phyloP scores from a whole-genome alignment of 495 filamentous ascomycete genomes.

The Penicillium simplicissimum region DNA sequence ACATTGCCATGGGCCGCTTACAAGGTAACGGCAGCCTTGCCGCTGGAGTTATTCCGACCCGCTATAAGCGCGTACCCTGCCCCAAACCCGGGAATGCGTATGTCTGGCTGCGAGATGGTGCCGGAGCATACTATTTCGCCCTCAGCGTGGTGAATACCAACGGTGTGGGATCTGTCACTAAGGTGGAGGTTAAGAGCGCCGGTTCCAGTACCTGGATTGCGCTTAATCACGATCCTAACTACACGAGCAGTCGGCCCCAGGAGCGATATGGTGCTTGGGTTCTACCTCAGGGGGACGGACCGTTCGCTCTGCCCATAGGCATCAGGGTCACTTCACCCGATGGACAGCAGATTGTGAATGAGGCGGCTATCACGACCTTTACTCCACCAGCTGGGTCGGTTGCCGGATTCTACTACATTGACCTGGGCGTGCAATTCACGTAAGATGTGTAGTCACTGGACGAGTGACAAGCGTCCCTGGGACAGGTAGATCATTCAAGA shows the following conservation, averaged over 20 bases:
- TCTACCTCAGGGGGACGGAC: not conserved
- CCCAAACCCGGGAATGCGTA: constrained; percentile 3
- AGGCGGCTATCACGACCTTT: not conserved
- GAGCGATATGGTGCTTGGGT: constrained; percentile 7
- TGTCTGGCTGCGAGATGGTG: not conserved
- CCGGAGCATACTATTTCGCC: not conserved
- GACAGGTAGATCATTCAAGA: too few relatives aligned
- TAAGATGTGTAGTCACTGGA: not conserved
- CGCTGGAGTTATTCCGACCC: not conserved
- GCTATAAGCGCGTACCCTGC: not conserved
- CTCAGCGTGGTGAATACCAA: not conserved
- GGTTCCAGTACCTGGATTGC: not conserved
- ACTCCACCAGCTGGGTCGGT: not conserved
- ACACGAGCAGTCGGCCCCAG: constrained; percentile 4
- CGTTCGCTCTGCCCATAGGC: not conserved
- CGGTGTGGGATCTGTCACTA: not conserved
- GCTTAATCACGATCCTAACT: constrained; percentile 2
- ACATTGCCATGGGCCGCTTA: constrained; percentile 3
- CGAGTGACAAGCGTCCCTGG: not conserved
- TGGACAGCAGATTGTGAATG: constrained; percentile 6
- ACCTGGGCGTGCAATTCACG: constrained; percentile 3
- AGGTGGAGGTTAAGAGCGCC: not conserved
- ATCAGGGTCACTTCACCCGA: constrained; percentile 1
- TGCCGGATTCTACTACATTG: constrained; percentile 1
- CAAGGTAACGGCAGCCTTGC: constrained; percentile 2